phyloP scores from a whole-genome alignment of 106 monocot genomes.

The Platanthera zijinensis region DNA sequence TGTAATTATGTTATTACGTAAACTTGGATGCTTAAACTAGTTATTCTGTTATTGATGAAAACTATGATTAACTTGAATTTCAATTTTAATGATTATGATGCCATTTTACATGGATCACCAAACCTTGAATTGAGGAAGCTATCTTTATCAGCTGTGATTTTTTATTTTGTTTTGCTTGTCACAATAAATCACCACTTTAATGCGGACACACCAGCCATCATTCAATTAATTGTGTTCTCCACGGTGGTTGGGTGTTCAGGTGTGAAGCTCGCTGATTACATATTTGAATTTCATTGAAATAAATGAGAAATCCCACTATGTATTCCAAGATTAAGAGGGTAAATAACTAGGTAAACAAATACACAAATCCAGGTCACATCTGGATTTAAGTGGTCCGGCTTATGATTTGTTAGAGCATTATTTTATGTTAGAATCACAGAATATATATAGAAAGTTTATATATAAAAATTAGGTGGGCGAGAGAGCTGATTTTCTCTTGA shows the following conservation, averaged over 20 bases:
- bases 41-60: not conserved
- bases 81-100: not conserved
- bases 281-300: too few species aligned
- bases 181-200: not conserved
- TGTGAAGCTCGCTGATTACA: too few species aligned
- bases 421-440: too few species aligned
- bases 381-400: too few species aligned
- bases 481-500: too few species aligned
- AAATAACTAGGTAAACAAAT: too few species aligned
- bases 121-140: not conserved
- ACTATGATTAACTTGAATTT: not conserved
- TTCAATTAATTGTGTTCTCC: not conserved
- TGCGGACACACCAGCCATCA: not conserved
- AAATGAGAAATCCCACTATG: too few species aligned
- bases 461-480: too few species aligned
- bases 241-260: not conserved
- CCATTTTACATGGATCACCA: not conserved
- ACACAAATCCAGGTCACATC: too few species aligned
- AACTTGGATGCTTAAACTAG: not conserved
- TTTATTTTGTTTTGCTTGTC: not conserved
- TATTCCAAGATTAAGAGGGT: too few species aligned
- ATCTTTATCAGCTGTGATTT: not conserved
- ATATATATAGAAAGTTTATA: too few species aligned
- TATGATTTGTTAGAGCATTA: too few species aligned
- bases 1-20: not conserved